Percentiles rank a stretch among this genome's conserved stretches.
These are phyloP conservation scores for Colletotrichum eremochloae DNA, from an alignment of 2,329 filamentous ascomycete genomes.

Conservation along the genomic window DNA sequence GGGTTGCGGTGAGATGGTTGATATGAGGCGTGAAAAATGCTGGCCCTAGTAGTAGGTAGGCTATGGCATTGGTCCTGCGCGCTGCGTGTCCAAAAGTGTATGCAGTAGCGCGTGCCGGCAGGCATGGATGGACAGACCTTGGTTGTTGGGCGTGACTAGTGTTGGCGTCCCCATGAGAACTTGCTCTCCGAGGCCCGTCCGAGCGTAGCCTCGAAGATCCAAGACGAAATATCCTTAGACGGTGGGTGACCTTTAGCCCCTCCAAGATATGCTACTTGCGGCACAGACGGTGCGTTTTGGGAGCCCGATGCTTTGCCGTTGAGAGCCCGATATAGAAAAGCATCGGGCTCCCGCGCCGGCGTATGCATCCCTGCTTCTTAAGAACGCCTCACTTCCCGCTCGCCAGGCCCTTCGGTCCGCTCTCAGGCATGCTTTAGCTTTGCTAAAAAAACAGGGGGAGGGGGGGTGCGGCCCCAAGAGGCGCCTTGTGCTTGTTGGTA, in stretches of 20 bases:
- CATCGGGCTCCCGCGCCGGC: neutral
- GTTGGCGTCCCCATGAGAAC: neutral
- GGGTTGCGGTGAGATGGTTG: slow-evolving; percentile 2
- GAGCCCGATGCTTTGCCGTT: neutral
- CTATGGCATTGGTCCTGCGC: neutral
- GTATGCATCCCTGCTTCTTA: neutral
- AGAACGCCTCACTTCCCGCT: neutral
- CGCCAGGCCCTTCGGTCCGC: neutral
- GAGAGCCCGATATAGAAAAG: slow-evolving; percentile 11
- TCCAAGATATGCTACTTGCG: neutral
- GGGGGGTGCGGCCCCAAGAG: no score
- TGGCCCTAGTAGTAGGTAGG: neutral
- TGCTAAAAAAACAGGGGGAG: neutral
- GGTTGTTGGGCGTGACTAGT: neutral
- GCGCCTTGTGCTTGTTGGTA: neutral
- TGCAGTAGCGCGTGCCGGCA: neutral
- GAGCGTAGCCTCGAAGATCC: neutral
- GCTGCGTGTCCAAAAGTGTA: neutral
- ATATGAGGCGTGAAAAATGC: neutral
- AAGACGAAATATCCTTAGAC: neutral
- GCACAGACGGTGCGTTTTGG: neutral
- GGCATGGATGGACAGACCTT: neutral
- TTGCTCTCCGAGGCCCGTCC: neutral
- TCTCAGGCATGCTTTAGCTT: neutral
- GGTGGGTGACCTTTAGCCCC: neutral